Evolutionary conservation across 2,329 filamentous ascomycete genomes (phyloP).

Genomic region (Coniosporium tulheliwenetii): DNA sequence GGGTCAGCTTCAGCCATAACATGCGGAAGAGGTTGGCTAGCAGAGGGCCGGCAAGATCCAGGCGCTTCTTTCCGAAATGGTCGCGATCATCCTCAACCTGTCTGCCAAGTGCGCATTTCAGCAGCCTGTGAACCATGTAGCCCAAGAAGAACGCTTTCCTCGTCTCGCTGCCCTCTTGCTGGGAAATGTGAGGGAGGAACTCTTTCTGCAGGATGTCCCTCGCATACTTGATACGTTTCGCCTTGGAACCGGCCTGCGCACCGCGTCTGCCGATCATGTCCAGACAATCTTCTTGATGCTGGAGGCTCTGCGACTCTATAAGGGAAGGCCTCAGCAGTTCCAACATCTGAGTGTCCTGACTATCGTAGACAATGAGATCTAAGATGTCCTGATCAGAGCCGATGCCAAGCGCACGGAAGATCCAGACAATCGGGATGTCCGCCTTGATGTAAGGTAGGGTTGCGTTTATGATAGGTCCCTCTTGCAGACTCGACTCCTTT

Average conservation of each 20-base stretch:
- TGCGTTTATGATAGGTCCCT: slow-evolving; percentile 78
- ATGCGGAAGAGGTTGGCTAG: slow-evolving; percentile 93
- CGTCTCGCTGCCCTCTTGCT: slow-evolving; percentile 86
- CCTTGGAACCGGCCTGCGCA: slow-evolving; percentile 56
- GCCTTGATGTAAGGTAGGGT: slow-evolving; percentile 88
- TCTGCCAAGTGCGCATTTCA: slow-evolving; percentile 84
- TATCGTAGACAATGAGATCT: slow-evolving; percentile 80
- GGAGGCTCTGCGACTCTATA: slow-evolving; percentile 89
- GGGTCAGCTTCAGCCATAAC: slow-evolving; percentile 79
- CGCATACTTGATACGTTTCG: slow-evolving; percentile 83
- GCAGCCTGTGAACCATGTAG: slow-evolving; percentile 94
- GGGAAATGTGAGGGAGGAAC: slow-evolving; percentile 89
- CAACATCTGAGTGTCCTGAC: slow-evolving; percentile 89
- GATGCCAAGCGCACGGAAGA: slow-evolving; percentile 88
- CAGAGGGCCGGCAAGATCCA: slow-evolving; percentile 86
- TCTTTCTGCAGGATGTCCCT: slow-evolving; percentile 95
- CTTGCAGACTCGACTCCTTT: slow-evolving; percentile 60
- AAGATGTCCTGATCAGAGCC: slow-evolving; percentile 91
- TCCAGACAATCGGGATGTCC: slow-evolving; percentile 85
- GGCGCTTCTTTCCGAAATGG: slow-evolving; percentile 96
- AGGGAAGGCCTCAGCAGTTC: slow-evolving; percentile 87
- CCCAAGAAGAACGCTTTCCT: slow-evolving; percentile 95
- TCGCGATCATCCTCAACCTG: slow-evolving; percentile 94
- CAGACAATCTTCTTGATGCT: slow-evolving; percentile 54
- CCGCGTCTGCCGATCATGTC: slow-evolving; percentile 94